Percentiles rank a stretch among this genome's conserved stretches.
phyloP scores from a whole-genome alignment of 2,329 filamentous ascomycete species.

The Ambrosiella beaveri region DNA sequence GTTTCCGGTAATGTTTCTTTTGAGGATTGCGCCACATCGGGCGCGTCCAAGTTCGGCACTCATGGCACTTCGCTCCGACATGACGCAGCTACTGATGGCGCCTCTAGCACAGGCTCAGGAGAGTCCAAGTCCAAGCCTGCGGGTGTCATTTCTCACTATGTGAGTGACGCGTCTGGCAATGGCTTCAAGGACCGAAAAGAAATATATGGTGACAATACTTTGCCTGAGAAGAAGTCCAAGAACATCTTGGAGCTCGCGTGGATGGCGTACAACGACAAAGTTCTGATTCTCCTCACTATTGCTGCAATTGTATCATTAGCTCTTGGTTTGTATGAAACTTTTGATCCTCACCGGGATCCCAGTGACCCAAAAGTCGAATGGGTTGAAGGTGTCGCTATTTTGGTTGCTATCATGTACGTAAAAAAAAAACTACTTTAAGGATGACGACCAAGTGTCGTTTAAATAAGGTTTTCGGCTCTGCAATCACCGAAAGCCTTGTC shows the following conservation, averaged over 20 bases:
- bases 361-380: conserved; percentile 19
- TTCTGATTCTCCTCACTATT: conserved; percentile 51
- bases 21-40: conserved; percentile 32
- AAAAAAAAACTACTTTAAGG: not conserved
- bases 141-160: not conserved
- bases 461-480: conserved; percentile 9
- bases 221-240: conserved; percentile 43
- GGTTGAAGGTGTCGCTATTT: conserved; percentile 15
- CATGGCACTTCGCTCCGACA: not conserved
- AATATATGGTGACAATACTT: conserved; percentile 39
- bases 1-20: conserved; percentile 51
- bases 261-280: conserved; percentile 58
- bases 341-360: conserved; percentile 23
- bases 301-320: conserved; percentile 52
- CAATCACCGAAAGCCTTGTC: not conserved
- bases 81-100: not conserved
- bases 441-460: conserved; percentile 25
- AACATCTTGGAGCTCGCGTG: conserved; percentile 43
- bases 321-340: conserved; percentile 51
- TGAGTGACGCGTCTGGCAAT: not conserved
- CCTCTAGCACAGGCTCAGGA: not conserved
- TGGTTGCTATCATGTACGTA: conserved; percentile 14
- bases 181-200: conserved; percentile 36
- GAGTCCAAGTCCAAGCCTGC: not conserved
- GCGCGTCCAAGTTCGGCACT: conserved; percentile 7